phyloP scores from a whole-genome alignment of 2,329 filamentous ascomycete species.

The Penicillium thymicola region DNA sequence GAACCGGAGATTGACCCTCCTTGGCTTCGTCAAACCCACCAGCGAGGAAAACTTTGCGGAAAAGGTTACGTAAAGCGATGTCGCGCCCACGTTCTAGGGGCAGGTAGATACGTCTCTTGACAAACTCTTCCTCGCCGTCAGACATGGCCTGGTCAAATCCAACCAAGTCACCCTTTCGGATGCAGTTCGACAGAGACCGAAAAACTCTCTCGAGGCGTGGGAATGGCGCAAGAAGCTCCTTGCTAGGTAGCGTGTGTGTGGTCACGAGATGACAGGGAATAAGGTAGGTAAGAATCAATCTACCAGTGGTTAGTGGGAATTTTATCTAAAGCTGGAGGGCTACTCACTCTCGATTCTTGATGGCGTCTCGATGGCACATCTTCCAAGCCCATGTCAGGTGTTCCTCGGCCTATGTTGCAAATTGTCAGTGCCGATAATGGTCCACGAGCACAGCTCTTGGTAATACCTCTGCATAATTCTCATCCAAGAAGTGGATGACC shows the following conservation, averaged over 20 bases:
- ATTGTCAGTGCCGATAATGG: slow-evolving; percentile 7
- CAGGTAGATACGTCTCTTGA: slow-evolving; percentile 88
- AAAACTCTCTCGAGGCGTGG: slow-evolving; percentile 76
- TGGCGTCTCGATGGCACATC: slow-evolving; percentile 71
- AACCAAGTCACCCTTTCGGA: slow-evolving; percentile 76
- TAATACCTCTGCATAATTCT: slow-evolving; percentile 76
- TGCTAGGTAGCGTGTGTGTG: slow-evolving; percentile 76
- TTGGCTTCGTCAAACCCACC: slow-evolving; percentile 78
- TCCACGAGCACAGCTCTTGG: not conserved
- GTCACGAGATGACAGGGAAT: slow-evolving; percentile 91
- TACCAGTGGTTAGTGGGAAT: slow-evolving; percentile 40
- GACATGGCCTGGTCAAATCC: slow-evolving; percentile 80
- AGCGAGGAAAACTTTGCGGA: slow-evolving; percentile 84
- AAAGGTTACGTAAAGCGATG: slow-evolving; percentile 83
- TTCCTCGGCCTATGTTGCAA: slow-evolving; percentile 63
- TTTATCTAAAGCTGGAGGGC: not conserved
- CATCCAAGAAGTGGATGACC: slow-evolving; percentile 88
- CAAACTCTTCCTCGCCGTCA: slow-evolving; percentile 84
- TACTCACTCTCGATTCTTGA: slow-evolving; percentile 74
- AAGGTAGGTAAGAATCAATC: slow-evolving; percentile 88
- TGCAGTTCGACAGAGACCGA: slow-evolving; percentile 70
- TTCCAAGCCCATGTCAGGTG: slow-evolving; percentile 76
- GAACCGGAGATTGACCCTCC: slow-evolving; percentile 59
- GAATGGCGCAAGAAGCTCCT: slow-evolving; percentile 67
- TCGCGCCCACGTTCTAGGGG: slow-evolving; percentile 90